Evolutionary conservation across 345 rosid species (phyloP).

Genomic region (Populus tremula): DNA sequence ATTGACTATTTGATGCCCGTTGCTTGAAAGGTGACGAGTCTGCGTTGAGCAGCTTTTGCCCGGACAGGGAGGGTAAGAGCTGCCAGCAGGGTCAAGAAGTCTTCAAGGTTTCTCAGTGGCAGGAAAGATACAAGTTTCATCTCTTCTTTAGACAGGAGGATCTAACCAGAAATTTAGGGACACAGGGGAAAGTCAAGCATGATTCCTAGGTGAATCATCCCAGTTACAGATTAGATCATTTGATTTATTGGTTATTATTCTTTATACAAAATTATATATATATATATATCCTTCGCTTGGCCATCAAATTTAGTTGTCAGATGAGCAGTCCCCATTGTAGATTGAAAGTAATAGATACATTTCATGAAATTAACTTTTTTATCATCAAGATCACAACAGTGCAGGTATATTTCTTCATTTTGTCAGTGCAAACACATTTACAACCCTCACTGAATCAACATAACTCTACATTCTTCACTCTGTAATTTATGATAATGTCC

Average conservation of each 20-base stretch:
- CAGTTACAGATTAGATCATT: background rate
- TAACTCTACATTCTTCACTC: too few relatives aligned
- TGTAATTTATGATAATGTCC: too few relatives aligned
- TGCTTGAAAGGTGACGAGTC: conserved; percentile 9
- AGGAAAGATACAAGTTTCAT: background rate
- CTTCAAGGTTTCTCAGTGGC: conserved; percentile 1
- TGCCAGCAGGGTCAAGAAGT: conserved; percentile 12
- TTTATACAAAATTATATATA: background rate
- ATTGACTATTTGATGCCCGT: conserved; percentile 2
- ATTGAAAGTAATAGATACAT: too few relatives aligned
- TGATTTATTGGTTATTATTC: conserved; percentile 33
- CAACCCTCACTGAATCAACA: too few relatives aligned
- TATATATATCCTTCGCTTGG: background rate
- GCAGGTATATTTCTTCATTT: too few relatives aligned
- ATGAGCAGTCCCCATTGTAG: background rate
- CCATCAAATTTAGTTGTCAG: background rate
- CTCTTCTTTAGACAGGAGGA: conserved; percentile 12
- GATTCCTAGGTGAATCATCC: conserved; percentile 25
- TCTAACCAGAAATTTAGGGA: conserved; percentile 11
- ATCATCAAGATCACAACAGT: too few relatives aligned
- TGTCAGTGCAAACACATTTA: too few relatives aligned
- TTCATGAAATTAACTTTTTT: too few relatives aligned
- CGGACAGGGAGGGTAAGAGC: conserved; percentile 4
- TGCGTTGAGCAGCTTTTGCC: conserved; percentile 9
- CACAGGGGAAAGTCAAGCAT: conserved; percentile 16